Evolutionary conservation across 148 eudicot species (phyloP), one percentile per base, ranked within the genome.

Genomic region (Dianthus caryophyllus): DNA sequence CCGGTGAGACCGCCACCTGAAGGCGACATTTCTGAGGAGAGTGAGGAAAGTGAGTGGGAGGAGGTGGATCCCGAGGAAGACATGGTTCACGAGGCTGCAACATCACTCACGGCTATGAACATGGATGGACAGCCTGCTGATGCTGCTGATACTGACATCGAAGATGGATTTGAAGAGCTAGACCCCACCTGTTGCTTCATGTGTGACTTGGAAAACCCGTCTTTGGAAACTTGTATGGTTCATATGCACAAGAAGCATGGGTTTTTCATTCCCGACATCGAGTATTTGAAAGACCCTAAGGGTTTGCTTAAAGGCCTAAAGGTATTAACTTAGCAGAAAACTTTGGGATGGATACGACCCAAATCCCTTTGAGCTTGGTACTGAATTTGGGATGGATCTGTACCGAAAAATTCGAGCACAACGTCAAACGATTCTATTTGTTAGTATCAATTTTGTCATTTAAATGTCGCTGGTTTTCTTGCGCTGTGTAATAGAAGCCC

Each of bases 221-320:
- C 91, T 55, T 71, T 88, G 25, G 96, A 90, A 62, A 77, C 73
- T 68, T 95, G 99, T 67, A 88, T 85, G 84, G 89, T 95, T 76
- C 99, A 95, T 76, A 83, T 95, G 97, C 99, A 90, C 85, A 95
- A 87, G 78, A 84, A 85, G 71, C 99, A 95, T 73, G 96, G 97
- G 20, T 95, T 95, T 76, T 95, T 88, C 73, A 78, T 95, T 72
- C 99, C 99, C 21, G 99, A 95, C 75, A 77, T 90, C 30, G 99
- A 95, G 74, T 95, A 82, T 80, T 75, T 95, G 80, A 95, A 88
- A 75, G 99, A 95, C 77, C 97, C 99, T 18, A 69, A 65, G 55
- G 99, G 99, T 8, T 82, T 95, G 67, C 91, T 95, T 43, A 88
- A 90, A n/a, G 82, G 96, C 58, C 84, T 95, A 39, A 90, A 90